phyloP scores from a whole-genome alignment of 805 yeast genomes.

The Tetrapisispora pingtungensis region DNA sequence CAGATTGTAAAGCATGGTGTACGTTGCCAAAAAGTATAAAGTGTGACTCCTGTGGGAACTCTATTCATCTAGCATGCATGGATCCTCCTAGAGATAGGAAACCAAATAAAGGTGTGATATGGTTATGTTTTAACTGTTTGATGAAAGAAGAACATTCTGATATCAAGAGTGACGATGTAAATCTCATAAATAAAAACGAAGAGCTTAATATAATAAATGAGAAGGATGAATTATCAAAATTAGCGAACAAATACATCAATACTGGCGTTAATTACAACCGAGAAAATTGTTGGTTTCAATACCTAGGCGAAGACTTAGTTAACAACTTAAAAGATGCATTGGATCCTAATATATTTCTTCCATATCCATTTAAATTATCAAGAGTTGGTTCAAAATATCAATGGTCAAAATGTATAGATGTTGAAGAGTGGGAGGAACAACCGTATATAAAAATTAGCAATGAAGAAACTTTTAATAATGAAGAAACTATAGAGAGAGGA shows the following conservation, averaged over 20 bases:
- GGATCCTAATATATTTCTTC: slow-evolving; percentile 11
- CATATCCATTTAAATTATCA: slow-evolving; percentile 23
- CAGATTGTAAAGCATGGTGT: slow-evolving; percentile 80
- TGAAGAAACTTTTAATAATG: slow-evolving; percentile 1
- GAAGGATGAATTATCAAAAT: slow-evolving; percentile 9
- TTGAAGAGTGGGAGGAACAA: slow-evolving; percentile 5
- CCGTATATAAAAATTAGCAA: slow-evolving; percentile 5
- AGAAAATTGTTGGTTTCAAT: slow-evolving; percentile 24
- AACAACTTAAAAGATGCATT: slow-evolving; percentile 16
- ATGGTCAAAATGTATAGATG: slow-evolving; percentile 20
- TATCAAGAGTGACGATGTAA: neutral
- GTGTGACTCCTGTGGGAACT: slow-evolving; percentile 67
- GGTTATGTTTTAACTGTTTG: slow-evolving; percentile 82
- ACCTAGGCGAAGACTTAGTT: slow-evolving; percentile 20
- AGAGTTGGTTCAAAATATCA: slow-evolving; percentile 21
- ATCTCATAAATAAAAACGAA: neutral
- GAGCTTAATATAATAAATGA: slow-evolving; percentile 2
- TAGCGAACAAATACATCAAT: slow-evolving; percentile 10
- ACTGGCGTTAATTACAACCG: slow-evolving; percentile 6
- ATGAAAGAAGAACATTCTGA: slow-evolving; percentile 39
- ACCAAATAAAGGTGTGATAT: slow-evolving; percentile 80
- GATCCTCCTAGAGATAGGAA: slow-evolving; percentile 73
- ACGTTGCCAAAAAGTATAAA: slow-evolving; percentile 57
- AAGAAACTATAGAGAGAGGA: slow-evolving; percentile 4
- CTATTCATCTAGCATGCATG: slow-evolving; percentile 73